Evolutionary conservation across 2,329 filamentous ascomycete genomes (phyloP).

Genomic region (Magnaporthiopsis poae): DNA sequence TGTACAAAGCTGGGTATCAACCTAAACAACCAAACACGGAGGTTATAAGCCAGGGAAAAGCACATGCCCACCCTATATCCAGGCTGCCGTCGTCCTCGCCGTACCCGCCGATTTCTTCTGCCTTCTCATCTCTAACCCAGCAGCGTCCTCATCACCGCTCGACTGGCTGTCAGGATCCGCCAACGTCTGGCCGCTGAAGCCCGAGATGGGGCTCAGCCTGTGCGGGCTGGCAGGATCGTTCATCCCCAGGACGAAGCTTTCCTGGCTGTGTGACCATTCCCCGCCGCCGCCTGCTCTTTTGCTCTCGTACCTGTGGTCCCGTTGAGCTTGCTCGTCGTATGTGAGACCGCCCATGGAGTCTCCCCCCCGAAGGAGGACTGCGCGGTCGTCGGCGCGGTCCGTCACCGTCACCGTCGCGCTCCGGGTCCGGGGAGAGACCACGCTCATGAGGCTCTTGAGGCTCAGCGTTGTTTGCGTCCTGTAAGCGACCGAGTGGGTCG

Average conservation of each 20-base stretch:
- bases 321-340: constrained; percentile 11
- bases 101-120: not conserved
- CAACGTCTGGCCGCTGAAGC: constrained; percentile 2
- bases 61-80: too few relatives aligned
- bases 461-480: constrained; percentile 21
- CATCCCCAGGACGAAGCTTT: constrained; percentile 22
- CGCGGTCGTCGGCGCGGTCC: constrained; percentile 12
- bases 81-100: not conserved
- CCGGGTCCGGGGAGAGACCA: constrained; percentile 16
- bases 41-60: too few relatives aligned
- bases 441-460: constrained; percentile 20
- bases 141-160: not conserved
- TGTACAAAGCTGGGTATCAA: too few relatives aligned
- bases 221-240: constrained; percentile 22
- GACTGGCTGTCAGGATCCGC: not conserved
- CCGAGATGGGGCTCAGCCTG: constrained; percentile 18
- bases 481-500: constrained; percentile 10
- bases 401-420: constrained; percentile 11
- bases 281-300: constrained; percentile 10
- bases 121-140: not conserved
- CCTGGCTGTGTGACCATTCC: constrained; percentile 21
- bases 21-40: too few relatives aligned
- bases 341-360: constrained; percentile 12
- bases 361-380: constrained; percentile 11
- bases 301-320: constrained; percentile 12